Percentiles rank a stretch among this genome's conserved stretches.
Conservation (phyloP, 768 basidiomycete genomes). For the Pleurotus platypus region DNA sequence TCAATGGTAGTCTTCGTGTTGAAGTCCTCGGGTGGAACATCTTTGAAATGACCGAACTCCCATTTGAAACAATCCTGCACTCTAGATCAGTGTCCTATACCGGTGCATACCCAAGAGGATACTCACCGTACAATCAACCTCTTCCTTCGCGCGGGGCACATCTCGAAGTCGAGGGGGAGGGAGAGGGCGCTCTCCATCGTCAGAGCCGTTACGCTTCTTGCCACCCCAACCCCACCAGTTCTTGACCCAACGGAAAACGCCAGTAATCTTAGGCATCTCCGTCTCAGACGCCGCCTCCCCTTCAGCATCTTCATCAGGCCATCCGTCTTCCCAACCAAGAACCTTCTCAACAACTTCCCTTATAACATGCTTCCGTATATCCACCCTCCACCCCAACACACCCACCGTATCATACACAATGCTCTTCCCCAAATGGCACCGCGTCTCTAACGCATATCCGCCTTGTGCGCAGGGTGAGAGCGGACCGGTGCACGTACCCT, state of each 20-base stretch:
- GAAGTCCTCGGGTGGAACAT: slow-evolving; percentile 3
- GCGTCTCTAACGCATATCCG: slow-evolving; percentile 85
- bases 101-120: neutral
- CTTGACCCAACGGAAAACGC: slow-evolving; percentile 29
- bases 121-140: slow-evolving; percentile 60
- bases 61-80: slow-evolving; percentile 74
- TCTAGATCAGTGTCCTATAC: neutral
- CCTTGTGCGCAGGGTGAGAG: slow-evolving; percentile 74
- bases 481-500: slow-evolving; percentile 76
- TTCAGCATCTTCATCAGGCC: neutral
- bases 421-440: slow-evolving; percentile 87
- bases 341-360: slow-evolving; percentile 62
- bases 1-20: too few species aligned
- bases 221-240: slow-evolving; percentile 48
- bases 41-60: slow-evolving; percentile 56
- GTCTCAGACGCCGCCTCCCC: neutral
- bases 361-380: slow-evolving; percentile 76
- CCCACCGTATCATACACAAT: slow-evolving; percentile 86
- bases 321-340: neutral
- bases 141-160: slow-evolving; percentile 59
- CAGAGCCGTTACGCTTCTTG: slow-evolving; percentile 22
- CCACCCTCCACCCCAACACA: slow-evolving; percentile 77
- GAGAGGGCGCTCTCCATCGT: slow-evolving; percentile 2
- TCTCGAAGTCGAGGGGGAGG: slow-evolving; percentile 21
- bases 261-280: too few species aligned